Percentiles rank a stretch among this genome's conserved stretches.
Evolutionary conservation across 2,329 filamentous ascomycete genomes (phyloP).

Genomic region (Ophiosphaerella herpotricha): DNA sequence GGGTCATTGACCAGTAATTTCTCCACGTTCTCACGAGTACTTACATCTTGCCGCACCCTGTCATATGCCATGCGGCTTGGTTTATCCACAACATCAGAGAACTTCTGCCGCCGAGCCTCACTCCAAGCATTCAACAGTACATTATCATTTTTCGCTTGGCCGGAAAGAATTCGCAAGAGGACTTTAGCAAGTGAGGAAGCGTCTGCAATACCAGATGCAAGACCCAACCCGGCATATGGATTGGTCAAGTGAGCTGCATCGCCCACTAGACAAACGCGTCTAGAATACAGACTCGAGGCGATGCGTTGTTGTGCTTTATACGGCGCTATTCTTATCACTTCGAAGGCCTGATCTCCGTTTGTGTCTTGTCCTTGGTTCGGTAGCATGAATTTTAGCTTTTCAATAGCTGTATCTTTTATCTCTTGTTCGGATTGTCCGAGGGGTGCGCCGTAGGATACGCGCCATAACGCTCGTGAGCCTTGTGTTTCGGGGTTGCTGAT

Average conservation of each 20-base stretch:
- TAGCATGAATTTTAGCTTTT: constrained; percentile 38
- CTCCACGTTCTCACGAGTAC: constrained; percentile 31
- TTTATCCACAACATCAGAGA: constrained; percentile 42
- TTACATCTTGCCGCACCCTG: constrained; percentile 31
- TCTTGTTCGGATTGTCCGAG: constrained; percentile 33
- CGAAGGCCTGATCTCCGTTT: constrained; percentile 24
- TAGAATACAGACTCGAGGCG: constrained; percentile 30
- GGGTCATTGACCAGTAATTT: constrained; percentile 30
- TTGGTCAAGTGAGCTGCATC: constrained; percentile 50
- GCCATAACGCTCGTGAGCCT: constrained; percentile 40
- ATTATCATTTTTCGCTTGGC: constrained; percentile 17
- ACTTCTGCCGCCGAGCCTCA: constrained; percentile 39
- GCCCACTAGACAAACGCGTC: constrained; percentile 42
- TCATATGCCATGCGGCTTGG: constrained; percentile 34
- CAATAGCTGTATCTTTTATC: constrained; percentile 30
- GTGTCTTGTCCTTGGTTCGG: constrained; percentile 28
- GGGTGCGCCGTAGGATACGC: constrained; percentile 49
- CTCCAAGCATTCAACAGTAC: constrained; percentile 44
- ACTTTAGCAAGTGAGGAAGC: constrained; percentile 35
- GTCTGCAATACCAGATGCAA: constrained; percentile 43
- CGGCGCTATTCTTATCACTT: constrained; percentile 43
- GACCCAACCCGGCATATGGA: constrained; percentile 44
- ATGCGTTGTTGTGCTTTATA: constrained; percentile 50
- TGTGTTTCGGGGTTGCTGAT: constrained; percentile 28
- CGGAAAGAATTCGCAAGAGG: constrained; percentile 28